Conservation (phyloP, 2,329 filamentous ascomycete genomes). For the Cordyceps javanica region DNA sequence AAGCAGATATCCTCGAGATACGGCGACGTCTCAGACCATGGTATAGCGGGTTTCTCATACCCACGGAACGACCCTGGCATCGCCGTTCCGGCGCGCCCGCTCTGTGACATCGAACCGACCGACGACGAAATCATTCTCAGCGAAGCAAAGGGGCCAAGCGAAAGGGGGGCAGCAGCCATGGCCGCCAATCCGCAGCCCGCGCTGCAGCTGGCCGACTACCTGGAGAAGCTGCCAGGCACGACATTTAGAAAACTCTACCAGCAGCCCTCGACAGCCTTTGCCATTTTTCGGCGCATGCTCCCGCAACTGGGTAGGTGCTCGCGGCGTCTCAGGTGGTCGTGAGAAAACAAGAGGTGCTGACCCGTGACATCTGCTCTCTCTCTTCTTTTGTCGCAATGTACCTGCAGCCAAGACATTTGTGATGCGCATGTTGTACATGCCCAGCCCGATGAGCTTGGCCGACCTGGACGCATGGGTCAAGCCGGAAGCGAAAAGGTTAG, state of each 20-base stretch:
- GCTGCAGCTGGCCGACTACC: constrained; percentile 73
- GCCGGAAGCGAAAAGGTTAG: constrained; percentile 45
- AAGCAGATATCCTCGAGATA: background rate
- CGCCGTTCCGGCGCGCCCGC: constrained; percentile 5
- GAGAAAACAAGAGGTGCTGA: background rate
- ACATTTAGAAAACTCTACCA: constrained; percentile 90
- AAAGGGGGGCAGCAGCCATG: constrained; percentile 28
- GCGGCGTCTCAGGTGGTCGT: background rate
- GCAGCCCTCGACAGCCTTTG: constrained; percentile 90
- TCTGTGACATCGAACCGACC: background rate
- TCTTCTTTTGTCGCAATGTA: background rate
- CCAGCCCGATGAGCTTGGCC: constrained; percentile 67
- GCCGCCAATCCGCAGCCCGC: constrained; percentile 42
- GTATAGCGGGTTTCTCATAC: constrained; percentile 5
- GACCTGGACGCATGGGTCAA: constrained; percentile 86
- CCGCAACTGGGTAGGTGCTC: constrained; percentile 68
- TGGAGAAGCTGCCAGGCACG: constrained; percentile 83
- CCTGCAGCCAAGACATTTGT: constrained; percentile 81
- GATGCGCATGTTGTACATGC: constrained; percentile 91
- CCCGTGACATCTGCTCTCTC: background rate
- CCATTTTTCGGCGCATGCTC: constrained; percentile 95
- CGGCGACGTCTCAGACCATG: constrained; percentile 13
- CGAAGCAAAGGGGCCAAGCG: background rate
- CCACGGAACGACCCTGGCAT: constrained; percentile 7
- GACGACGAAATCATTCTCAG: background rate